Base-by-base conservation (phyloP, 108 stramenopile species). In the Pseudonitzschia multiseries region DNA sequence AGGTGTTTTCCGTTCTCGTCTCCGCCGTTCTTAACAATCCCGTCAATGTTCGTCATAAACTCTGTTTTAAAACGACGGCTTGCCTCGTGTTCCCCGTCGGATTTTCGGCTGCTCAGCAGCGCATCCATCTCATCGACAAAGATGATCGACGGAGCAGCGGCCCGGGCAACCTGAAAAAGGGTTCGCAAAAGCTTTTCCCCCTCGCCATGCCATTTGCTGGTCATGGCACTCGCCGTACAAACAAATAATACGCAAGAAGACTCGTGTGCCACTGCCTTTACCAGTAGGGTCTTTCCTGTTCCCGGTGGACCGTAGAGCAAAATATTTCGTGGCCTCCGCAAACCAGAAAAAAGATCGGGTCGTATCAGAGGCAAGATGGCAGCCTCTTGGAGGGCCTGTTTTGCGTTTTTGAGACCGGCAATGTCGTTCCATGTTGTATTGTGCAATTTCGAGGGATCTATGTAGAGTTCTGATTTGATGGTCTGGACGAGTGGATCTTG, bases 61-160 rank as follows among this genome's bases (percentile, higher is more conserved):
- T 98, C 98, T 12, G 96, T 97, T 70, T 98, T 98, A 65, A 98
- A 93, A 28, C 97, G 76, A 27, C 98, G 86, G 54, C 86, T 88
- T 2, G 96, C 96, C 71, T 98, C 96, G 74, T 97, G 98, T 68
- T 98, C 96, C 31, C 78, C 75, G 3, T 79, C 81, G 5, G 66
- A 67, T 51, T 74, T 78, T 26, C 92, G 82, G 57, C 68, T 76
- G n/a, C 80, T 81, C 29, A 93, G 75, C 14, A 99, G 76, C 5
- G 94, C 86, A 74, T 99, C 98, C 61, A 99, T 84, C 80, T 99
- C 98, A 77, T 98, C 98, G 52, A 98, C 76, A 80, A 98, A 98
- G 24, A 97, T 76, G 10, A 88, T 80, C n/a, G 92, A 84, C 13
- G 97, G 97, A 10, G 87, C 83, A 12, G 71, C 79, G 28, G 76